These are phyloP conservation scores for Serendipita sp. DNA, from an alignment of 768 basidiomycete species.

Conservation along the genomic window DNA sequence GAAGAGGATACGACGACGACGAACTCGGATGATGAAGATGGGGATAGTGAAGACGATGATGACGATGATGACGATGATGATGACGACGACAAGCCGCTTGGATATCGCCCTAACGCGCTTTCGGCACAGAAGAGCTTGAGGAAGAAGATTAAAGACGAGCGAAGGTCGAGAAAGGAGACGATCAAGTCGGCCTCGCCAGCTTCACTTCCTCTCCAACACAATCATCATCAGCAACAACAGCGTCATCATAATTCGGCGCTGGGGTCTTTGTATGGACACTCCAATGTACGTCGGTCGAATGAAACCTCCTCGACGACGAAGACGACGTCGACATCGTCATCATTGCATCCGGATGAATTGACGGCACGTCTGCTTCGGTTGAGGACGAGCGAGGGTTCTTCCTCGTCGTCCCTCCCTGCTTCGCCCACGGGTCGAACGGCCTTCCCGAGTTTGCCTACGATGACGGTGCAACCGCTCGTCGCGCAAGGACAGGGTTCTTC, in stretches of 20 bases:
- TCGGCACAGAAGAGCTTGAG: slow-evolving; percentile 70
- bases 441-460: background rate
- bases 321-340: slow-evolving; percentile 15
- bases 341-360: background rate
- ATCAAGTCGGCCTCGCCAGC: slow-evolving; percentile 9
- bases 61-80: background rate
- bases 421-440: slow-evolving; percentile 1
- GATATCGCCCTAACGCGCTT: slow-evolving; percentile 64
- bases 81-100: slow-evolving; percentile 66
- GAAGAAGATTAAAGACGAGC: slow-evolving; percentile 51
- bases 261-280: no score
- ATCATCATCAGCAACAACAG: slow-evolving; percentile 13
- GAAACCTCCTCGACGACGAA: slow-evolving; percentile 12
- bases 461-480: background rate
- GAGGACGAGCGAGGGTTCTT: background rate
- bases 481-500: no score
- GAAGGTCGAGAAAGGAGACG: slow-evolving; percentile 23
- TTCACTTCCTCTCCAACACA: slow-evolving; percentile 6
- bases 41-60: slow-evolving; percentile 36
- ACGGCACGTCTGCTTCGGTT: background rate
- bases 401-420: background rate
- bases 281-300: slow-evolving; percentile 15
- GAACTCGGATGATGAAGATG: slow-evolving; percentile 6
- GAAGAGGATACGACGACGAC: background rate
- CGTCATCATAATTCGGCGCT: slow-evolving; percentile 12